A percentile compares a stretch with the other conserved stretches of the same genome.
Evolutionary conservation across 2,329 filamentous ascomycete species (phyloP).

Genomic region (Aureobasidium sp.): DNA sequence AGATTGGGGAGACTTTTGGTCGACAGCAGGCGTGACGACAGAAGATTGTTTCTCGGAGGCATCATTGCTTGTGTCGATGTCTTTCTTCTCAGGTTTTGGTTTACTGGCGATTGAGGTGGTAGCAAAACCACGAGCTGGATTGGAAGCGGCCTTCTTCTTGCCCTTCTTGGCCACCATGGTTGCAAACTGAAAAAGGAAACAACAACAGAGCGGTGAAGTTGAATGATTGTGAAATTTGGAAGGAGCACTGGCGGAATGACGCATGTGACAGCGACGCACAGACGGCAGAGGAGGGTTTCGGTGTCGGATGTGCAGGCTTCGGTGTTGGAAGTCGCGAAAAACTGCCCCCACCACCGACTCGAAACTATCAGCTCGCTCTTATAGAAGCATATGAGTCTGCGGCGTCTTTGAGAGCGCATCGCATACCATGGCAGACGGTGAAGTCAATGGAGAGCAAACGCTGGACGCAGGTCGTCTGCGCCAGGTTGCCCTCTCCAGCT

Average conservation of each 20-base stretch:
- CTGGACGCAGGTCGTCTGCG: conserved; percentile 26
- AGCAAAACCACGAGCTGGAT: conserved; percentile 86
- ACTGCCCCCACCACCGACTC: conserved; percentile 4
- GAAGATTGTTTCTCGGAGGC: conserved; percentile 27
- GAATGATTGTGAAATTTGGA: background rate
- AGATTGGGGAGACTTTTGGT: background rate
- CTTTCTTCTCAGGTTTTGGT: conserved; percentile 46
- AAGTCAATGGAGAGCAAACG: conserved; percentile 21
- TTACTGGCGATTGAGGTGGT: conserved; percentile 81
- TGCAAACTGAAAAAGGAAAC: background rate
- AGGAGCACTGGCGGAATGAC: conserved; percentile 1
- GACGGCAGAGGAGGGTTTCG: background rate
- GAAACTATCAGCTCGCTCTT: background rate
- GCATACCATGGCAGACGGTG: conserved; percentile 16
- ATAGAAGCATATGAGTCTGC: conserved; percentile 9
- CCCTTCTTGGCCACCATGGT: conserved; percentile 51
- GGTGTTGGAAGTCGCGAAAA: conserved; percentile 10
- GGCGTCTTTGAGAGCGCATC: conserved; percentile 10
- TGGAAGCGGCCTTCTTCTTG: conserved; percentile 84
- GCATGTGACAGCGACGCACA: too few relatives aligned
- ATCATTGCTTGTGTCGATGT: conserved; percentile 23
- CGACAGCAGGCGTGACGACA: background rate
- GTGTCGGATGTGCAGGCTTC: conserved; percentile 2
- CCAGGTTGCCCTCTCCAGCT: conserved; percentile 39
- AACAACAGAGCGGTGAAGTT: background rate